These are phyloP conservation scores for Pichia sp. DNA, from an alignment of 1,139 yeast genomes.

Conservation along the genomic window DNA sequence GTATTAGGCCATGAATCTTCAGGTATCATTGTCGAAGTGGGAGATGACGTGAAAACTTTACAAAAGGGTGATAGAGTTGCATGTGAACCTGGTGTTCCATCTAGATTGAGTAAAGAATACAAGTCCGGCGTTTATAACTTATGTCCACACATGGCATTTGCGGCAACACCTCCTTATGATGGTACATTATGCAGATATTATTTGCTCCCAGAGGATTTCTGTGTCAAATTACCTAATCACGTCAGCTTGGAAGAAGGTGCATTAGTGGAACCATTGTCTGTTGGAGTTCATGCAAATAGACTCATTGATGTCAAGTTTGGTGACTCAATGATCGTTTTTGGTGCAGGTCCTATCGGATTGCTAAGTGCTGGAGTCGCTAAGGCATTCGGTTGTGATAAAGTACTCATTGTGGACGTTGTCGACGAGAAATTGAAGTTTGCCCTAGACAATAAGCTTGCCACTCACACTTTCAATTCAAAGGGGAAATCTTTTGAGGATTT, in stretches of 20 bases:
- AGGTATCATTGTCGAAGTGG: constrained; percentile 64
- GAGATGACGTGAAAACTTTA: constrained; percentile 49
- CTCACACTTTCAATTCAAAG: constrained; percentile 54
- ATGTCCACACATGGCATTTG: constrained; percentile 79
- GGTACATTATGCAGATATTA: constrained; percentile 74
- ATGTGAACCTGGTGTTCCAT: constrained; percentile 75
- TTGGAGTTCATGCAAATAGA: constrained; percentile 78
- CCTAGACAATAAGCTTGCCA: constrained; percentile 40
- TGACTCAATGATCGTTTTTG: constrained; percentile 70
- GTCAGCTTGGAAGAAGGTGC: constrained; percentile 85
- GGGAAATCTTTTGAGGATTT: constrained; percentile 31
- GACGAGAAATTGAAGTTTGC: constrained; percentile 58
- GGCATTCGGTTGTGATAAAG: constrained; percentile 73
- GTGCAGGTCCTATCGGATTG: constrained; percentile 93
- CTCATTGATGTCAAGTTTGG: constrained; percentile 64
- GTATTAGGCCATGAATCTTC: constrained; percentile 35
- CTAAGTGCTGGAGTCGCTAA: constrained; percentile 71
- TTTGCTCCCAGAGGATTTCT: constrained; percentile 75
- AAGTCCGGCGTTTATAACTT: constrained; percentile 71
- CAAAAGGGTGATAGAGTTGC: constrained; percentile 79
- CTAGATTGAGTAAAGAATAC: constrained; percentile 67
- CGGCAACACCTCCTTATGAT: constrained; percentile 77
- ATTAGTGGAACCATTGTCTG: constrained; percentile 79
- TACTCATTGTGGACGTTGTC: constrained; percentile 59
- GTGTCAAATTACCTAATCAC: constrained; percentile 70